These are phyloP conservation scores for Geopyxis carbonaria DNA, from an alignment of 495 filamentous ascomycete genomes.

Conservation along the genomic window DNA sequence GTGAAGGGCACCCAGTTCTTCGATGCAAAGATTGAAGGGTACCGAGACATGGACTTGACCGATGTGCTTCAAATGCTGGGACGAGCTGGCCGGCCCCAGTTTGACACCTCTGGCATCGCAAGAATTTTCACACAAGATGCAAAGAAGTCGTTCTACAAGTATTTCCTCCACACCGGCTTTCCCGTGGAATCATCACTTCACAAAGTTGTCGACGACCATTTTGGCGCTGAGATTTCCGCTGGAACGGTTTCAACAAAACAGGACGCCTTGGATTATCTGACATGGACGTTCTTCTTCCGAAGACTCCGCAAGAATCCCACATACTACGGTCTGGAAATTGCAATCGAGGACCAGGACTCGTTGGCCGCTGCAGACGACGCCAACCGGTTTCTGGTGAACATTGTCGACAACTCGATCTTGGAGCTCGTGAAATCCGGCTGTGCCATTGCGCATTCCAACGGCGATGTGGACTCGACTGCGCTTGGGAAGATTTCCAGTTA, in stretches of 20 bases:
- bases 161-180: constrained; percentile 96
- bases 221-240: constrained; percentile 86
- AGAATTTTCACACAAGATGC: constrained; percentile 93
- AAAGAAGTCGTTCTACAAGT: constrained; percentile 99
- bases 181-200: constrained; percentile 93
- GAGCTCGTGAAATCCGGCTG: constrained; percentile 73
- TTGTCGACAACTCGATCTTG: constrained; percentile 69
- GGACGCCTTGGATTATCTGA: constrained; percentile 92
- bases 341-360: constrained; percentile 80
- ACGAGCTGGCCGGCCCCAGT: constrained; percentile 87
- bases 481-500: constrained; percentile 98
- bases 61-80: constrained; percentile 98
- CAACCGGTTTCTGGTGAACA: constrained; percentile 78
- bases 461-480: constrained; percentile 73
- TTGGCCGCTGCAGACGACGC: constrained; percentile 67
- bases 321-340: constrained; percentile 92
- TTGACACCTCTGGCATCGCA: constrained; percentile 87
- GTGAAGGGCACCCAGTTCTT: constrained; percentile 98
- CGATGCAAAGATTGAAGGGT: constrained; percentile 93
- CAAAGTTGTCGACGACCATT: constrained; percentile 90
- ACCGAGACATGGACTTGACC: constrained; percentile 97
- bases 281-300: constrained; percentile 99
- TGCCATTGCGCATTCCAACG: constrained; percentile 62
- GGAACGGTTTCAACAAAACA: constrained; percentile 87
- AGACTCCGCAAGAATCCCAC: constrained; percentile 95